Percentiles rank a stretch among this genome's conserved stretches.
phyloP scores from a whole-genome alignment of 2,329 filamentous ascomycete genomes.

The Botrytis fragariae region DNA sequence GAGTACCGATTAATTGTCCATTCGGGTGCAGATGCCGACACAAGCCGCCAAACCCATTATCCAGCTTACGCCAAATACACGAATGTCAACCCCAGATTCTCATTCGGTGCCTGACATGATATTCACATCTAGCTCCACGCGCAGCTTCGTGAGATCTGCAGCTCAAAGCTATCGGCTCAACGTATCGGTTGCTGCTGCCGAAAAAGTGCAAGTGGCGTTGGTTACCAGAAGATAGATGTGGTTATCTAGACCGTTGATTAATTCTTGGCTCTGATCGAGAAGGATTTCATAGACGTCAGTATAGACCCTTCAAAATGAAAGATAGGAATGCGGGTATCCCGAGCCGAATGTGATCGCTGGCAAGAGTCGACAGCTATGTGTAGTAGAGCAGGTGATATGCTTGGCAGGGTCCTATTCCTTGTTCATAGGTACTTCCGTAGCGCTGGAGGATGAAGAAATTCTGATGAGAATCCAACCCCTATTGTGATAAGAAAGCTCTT shows the following conservation, averaged over 20 bases:
- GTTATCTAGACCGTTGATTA: not conserved
- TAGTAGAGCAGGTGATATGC: not conserved
- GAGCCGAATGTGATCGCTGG: not conserved
- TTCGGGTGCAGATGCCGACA: too few species aligned
- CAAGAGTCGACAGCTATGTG: not conserved
- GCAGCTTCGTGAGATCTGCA: not conserved
- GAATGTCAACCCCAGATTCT: not conserved
- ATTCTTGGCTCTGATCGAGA: not conserved
- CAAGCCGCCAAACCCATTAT: too few species aligned
- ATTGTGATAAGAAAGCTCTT: not conserved
- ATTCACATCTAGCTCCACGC: not conserved
- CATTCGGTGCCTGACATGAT: not conserved
- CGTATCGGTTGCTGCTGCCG: constrained; percentile 5
- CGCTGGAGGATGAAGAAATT: not conserved
- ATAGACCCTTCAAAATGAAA: not conserved
- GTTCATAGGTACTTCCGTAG: not conserved
- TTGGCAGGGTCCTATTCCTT: not conserved
- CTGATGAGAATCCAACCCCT: not conserved
- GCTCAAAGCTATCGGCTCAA: not conserved
- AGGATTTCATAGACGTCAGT: not conserved
- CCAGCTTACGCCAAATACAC: not conserved
- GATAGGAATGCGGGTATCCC: constrained; percentile 8
- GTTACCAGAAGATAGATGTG: not conserved
- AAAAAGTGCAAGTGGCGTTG: not conserved
- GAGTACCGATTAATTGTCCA: not conserved